Conservation (phyloP, 306 rosid genomes). For the Castanopsis chinensis region DNA sequence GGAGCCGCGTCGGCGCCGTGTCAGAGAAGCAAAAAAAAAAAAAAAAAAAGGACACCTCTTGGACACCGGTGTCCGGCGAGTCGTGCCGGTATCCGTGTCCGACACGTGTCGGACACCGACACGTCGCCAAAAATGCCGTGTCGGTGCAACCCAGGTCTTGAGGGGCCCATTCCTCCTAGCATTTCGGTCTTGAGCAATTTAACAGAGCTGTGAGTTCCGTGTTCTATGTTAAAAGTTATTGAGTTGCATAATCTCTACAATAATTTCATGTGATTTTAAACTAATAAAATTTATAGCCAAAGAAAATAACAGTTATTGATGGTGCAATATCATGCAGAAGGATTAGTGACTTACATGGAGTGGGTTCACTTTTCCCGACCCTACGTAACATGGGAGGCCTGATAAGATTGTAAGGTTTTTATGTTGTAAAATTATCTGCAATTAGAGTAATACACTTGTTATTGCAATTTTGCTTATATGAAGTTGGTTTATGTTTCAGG, state of each 20-base stretch:
- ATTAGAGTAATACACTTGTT: neutral
- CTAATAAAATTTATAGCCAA: neutral
- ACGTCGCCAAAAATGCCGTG: too few relatives aligned
- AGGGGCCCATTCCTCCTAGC: constrained; percentile 27
- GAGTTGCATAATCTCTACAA: neutral
- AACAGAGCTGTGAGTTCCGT: constrained; percentile 22
- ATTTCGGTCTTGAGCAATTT: constrained; percentile 16
- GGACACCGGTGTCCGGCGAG: too few relatives aligned
- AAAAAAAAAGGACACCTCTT: too few relatives aligned
- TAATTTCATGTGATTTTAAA: neutral
- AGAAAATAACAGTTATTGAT: neutral
- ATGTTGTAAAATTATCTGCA: neutral
- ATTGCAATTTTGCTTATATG: neutral
- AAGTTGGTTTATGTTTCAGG: constrained; percentile 9
- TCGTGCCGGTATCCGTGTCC: too few relatives aligned
- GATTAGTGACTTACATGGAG: constrained; percentile 24
- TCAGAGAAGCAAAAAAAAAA: too few relatives aligned
- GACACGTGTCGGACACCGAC: too few relatives aligned
- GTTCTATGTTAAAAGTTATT: neutral
- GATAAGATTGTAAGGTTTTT: constrained; percentile 4
- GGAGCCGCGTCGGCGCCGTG: too few relatives aligned
- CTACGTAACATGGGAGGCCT: constrained; percentile 11
- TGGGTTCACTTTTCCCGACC: constrained; percentile 8
- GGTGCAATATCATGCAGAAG: constrained; percentile 23
- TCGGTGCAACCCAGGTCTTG: too few relatives aligned